A percentile compares a stretch with the other conserved stretches of the same genome.
phyloP scores from a whole-genome alignment of 1,284 basidiomycete genomes.

The Sporisorium exsertum region DNA sequence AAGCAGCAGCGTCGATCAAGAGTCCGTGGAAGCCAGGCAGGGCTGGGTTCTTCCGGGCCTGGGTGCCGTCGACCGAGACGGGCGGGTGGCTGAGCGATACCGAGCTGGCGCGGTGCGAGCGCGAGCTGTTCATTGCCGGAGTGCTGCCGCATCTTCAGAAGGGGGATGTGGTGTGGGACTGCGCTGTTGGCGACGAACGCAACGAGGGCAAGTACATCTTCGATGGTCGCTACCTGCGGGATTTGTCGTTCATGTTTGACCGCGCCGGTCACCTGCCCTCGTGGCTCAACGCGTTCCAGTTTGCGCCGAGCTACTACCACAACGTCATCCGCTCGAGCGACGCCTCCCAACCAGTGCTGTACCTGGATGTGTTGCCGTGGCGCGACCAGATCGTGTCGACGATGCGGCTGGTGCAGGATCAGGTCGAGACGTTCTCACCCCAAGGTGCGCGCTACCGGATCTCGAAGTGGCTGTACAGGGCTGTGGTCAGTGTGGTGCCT shows the following conservation, averaged over 20 bases:
- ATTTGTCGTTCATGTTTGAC: constrained; percentile 68
- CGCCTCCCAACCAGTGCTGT: constrained; percentile 58
- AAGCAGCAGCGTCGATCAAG: not conserved
- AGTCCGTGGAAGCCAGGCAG: constrained; percentile 67
- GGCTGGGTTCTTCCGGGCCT: constrained; percentile 69
- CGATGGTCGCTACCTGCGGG: constrained; percentile 67
- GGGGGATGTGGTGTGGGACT: constrained; percentile 70
- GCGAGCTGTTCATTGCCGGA: constrained; percentile 67
- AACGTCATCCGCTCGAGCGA: constrained; percentile 65
- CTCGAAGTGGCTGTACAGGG: constrained; percentile 70
- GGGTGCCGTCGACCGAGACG: constrained; percentile 66
- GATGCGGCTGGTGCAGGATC: constrained; percentile 69
- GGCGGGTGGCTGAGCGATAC: constrained; percentile 56
- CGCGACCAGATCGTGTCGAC: constrained; percentile 65
- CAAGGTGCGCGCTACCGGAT: constrained; percentile 69
- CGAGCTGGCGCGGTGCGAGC: constrained; percentile 62
- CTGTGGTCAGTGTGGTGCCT: constrained; percentile 56
- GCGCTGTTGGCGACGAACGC: constrained; percentile 63
- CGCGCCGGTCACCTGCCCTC: constrained; percentile 69
- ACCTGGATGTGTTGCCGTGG: constrained; percentile 67
- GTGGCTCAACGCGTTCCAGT: constrained; percentile 69
- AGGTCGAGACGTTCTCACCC: constrained; percentile 67
- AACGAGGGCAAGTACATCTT: constrained; percentile 68
- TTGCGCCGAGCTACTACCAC: constrained; percentile 70
- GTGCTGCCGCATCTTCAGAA: constrained; percentile 65